A percentile compares a stretch with the other conserved stretches of the same genome.
Conservation (phyloP, 192 early-diverging fungal species). For the Coemansia sp. region DNA sequence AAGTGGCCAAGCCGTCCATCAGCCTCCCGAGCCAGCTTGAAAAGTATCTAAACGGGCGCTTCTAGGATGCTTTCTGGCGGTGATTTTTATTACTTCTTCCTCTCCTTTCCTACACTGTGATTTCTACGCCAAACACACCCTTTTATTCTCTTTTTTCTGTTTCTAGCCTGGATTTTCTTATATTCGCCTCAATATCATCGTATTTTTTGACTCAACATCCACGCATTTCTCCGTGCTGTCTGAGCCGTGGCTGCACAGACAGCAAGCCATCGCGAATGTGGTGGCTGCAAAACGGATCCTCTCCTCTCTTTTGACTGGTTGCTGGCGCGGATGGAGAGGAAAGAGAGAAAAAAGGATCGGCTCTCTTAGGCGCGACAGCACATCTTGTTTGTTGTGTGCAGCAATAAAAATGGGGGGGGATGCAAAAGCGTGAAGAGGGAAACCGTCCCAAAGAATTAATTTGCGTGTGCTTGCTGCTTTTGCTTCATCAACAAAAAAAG, state of each 20-base stretch:
- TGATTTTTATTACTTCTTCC: neutral
- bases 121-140: slow-evolving; percentile 1
- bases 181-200: neutral
- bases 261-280: too few species aligned
- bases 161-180: neutral
- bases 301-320: neutral
- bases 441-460: neutral
- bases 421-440: neutral
- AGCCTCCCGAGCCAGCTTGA: slow-evolving; percentile 32
- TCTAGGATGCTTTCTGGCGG: slow-evolving; percentile 21
- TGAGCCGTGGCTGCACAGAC: too few species aligned
- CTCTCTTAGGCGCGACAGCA: neutral
- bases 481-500: neutral
- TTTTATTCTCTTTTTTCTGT: neutral
- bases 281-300: too few species aligned
- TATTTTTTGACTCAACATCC: neutral
- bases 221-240: neutral
- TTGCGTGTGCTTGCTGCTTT: neutral
- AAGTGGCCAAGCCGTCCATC: slow-evolving; percentile 50
- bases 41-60: slow-evolving; percentile 51
- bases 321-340: neutral
- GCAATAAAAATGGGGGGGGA: neutral
- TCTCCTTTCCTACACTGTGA: slow-evolving; percentile 9
- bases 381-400: neutral
- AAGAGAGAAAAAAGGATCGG: neutral